Evolutionary conservation across 2,329 filamentous ascomycete species (phyloP).

Genomic region (Fusarium cicatricum): DNA sequence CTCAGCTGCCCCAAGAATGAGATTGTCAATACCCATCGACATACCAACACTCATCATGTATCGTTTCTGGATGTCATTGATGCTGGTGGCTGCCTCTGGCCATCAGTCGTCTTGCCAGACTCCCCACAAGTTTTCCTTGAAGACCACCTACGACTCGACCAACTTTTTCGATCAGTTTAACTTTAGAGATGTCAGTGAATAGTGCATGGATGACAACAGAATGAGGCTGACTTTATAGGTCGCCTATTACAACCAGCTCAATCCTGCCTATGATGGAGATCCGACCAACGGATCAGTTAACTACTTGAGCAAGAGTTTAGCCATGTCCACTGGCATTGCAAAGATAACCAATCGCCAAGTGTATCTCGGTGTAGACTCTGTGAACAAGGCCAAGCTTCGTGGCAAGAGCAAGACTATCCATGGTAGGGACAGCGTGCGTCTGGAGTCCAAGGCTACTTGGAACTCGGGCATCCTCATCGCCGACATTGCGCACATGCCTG

Average conservation of each 20-base stretch:
- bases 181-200: constrained; percentile 38
- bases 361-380: too few relatives aligned
- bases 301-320: constrained; percentile 52
- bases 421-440: constrained; percentile 65
- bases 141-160: constrained; percentile 19
- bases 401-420: constrained; percentile 19
- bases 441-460: constrained; percentile 69
- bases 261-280: constrained; percentile 50
- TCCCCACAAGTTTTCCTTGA: constrained; percentile 12
- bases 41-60: too few relatives aligned
- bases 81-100: too few relatives aligned
- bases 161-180: constrained; percentile 58
- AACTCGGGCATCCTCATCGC: constrained; percentile 72
- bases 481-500: constrained; percentile 32
- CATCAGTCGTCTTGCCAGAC: not conserved
- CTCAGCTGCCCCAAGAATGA: too few relatives aligned
- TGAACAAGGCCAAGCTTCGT: constrained; percentile 8
- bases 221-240: not conserved
- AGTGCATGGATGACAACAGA: too few relatives aligned
- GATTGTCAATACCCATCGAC: too few relatives aligned
- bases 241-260: constrained; percentile 27
- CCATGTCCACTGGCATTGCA: constrained; percentile 44
- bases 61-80: too few relatives aligned
- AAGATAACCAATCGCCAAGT: too few relatives aligned
- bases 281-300: constrained; percentile 73